Evolutionary conservation across 2,329 filamentous ascomycete genomes (phyloP).

Genomic region (Penicillium capsulatum): DNA sequence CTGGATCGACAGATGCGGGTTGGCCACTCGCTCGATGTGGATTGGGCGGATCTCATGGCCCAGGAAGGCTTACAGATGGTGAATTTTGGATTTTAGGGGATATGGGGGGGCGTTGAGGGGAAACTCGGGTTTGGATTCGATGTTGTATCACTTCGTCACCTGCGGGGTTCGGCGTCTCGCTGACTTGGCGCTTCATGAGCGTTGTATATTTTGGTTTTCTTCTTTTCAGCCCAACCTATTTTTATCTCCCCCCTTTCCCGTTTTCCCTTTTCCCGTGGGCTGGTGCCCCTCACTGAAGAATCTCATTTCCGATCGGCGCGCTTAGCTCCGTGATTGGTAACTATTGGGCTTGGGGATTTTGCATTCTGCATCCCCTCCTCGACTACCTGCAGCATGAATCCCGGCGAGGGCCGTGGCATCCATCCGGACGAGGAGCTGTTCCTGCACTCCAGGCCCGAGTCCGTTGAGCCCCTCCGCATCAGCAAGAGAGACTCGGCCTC

Average conservation of each 20-base stretch:
- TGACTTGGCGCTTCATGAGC: slow-evolving; percentile 11
- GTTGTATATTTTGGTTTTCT: slow-evolving; percentile 1
- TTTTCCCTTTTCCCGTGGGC: slow-evolving; percentile 4
- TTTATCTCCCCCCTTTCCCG: slow-evolving; percentile 6
- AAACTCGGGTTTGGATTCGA: slow-evolving; percentile 1
- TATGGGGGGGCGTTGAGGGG: slow-evolving; percentile 1
- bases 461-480: slow-evolving; percentile 78
- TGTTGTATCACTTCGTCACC: slow-evolving; percentile 10
- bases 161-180: slow-evolving; percentile 22
- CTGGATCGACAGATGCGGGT: slow-evolving; percentile 38
- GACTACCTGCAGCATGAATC: slow-evolving; percentile 40
- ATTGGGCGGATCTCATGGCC: slow-evolving; percentile 50
- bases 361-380: slow-evolving; percentile 8
- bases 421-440: slow-evolving; percentile 83
- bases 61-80: slow-evolving; percentile 47
- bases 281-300: slow-evolving; percentile 12
- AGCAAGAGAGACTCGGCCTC: slow-evolving; percentile 70
- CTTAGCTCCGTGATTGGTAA: slow-evolving; percentile 16
- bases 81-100: slow-evolving; percentile 47
- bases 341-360: neutral
- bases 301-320: slow-evolving; percentile 12
- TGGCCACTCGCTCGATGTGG: slow-evolving; percentile 43
- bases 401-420: slow-evolving; percentile 50
- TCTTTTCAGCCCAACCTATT: slow-evolving; percentile 4
- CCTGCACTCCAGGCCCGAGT: slow-evolving; percentile 43